Evolutionary conservation across 2,329 filamentous ascomycete genomes (phyloP), one percentile per base, ranked within the genome.

Genomic region (Cladobotryum protrusum): DNA sequence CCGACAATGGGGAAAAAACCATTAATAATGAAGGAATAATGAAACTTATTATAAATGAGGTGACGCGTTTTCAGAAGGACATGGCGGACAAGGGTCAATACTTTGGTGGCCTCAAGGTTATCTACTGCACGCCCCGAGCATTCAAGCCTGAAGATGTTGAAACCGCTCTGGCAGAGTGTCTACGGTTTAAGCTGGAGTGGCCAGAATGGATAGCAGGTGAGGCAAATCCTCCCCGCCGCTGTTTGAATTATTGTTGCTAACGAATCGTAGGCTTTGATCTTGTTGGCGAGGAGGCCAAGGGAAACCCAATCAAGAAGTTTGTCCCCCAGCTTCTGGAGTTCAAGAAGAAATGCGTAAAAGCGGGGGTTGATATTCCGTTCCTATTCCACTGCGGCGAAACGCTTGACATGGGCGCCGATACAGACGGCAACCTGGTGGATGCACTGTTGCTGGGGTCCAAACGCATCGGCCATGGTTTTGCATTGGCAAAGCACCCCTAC

Each of bases 321-420:
- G 66, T 78, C 0, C 58, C 65, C 0, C 72, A 84, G 53, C 73
- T 88, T 6, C 65, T 83, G 3, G 69, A 71, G 1, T 86, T 87
- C 59, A 68, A 73, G 47, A 58, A 70, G 29, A 66, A 72, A 1
- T 87, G 84, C 65, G 59, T 66, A 5, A 50, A 56, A 1, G 62
- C 71, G 1, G 58, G 61, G 0, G 52, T 85, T 4, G 72, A 81
- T 0, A 85, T 89, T 3, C 86, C 86, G 0, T 87, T 89, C 59
- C 70, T 89, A 36, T 87, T 89, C 59, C 86, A 90, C 66, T 88
- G 86, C 55, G 86, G 86, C 19, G 86, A 90, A 68, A 87, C 86
- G 1, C 72, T 87, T 4, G 82, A 87, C 29, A 75, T 78, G 8
- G 85, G 84, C 35, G 76, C 75, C 19, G 77, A 81, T 5, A 75